Evolutionary conservation across 1,139 yeast genomes (phyloP).

Genomic region (Yamadazyma triangularis): DNA sequence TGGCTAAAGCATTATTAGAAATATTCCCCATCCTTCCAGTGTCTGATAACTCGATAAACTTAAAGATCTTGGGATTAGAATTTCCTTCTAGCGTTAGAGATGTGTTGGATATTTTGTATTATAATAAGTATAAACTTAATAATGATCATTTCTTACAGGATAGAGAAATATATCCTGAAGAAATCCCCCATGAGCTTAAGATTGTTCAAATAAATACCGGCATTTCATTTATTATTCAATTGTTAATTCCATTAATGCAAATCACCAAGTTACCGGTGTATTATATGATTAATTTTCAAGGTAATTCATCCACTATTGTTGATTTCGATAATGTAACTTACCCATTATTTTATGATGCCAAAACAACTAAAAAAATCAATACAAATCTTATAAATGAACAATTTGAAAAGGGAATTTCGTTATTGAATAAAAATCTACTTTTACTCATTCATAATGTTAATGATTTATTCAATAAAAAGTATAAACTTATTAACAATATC

Average conservation of each 20-base stretch:
- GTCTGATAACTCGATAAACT: slow-evolving; percentile 17
- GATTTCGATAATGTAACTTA: slow-evolving; percentile 19
- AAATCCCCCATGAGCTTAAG: slow-evolving; percentile 7
- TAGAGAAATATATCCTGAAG: slow-evolving; percentile 5
- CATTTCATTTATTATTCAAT: slow-evolving; percentile 25
- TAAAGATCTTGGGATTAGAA: slow-evolving; percentile 32
- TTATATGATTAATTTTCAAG: slow-evolving; percentile 23
- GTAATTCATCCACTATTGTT: slow-evolving; percentile 20
- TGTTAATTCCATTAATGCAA: slow-evolving; percentile 20
- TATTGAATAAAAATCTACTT: slow-evolving; percentile 30
- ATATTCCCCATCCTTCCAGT: slow-evolving; percentile 23
- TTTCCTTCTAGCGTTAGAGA: slow-evolving; percentile 32
- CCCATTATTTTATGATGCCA: slow-evolving; percentile 25
- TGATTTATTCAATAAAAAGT: slow-evolving; percentile 9
- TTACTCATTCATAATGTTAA: slow-evolving; percentile 22
- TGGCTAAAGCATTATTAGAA: slow-evolving; percentile 18
- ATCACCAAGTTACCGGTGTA: slow-evolving; percentile 24
- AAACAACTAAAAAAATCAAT: slow-evolving; percentile 17
- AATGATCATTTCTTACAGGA: no score
- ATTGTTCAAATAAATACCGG: slow-evolving; percentile 30
- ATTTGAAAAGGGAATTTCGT: slow-evolving; percentile 32
- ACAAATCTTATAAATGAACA: slow-evolving; percentile 18
- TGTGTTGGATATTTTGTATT: slow-evolving; percentile 27
- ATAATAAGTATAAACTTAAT: slow-evolving; percentile 12
- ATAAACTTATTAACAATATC: slow-evolving; percentile 15